Percentiles rank a stretch among this genome's conserved stretches.
phyloP scores from a whole-genome alignment of 257 asterid species.

The Nicotiana otophora region DNA sequence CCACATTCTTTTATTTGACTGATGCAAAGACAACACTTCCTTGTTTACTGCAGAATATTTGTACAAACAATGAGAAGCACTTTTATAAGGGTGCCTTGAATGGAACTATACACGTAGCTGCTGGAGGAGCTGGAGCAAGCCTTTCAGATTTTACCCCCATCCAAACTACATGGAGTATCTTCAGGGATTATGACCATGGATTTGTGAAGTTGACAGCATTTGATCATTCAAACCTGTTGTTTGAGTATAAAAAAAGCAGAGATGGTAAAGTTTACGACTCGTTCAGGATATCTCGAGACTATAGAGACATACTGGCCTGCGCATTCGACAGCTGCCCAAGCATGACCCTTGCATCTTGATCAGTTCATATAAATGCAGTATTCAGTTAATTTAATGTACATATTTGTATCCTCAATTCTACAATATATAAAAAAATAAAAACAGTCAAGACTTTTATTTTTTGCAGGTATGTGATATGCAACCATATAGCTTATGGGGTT shows the following conservation, averaged over 20 bases:
- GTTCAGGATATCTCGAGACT: conserved; percentile 71
- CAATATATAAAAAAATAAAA: not conserved
- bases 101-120: conserved; percentile 89
- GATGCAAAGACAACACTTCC: not conserved
- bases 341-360: conserved; percentile 56
- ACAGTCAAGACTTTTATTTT: not conserved
- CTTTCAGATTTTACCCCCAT: conserved; percentile 57
- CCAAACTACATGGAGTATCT: conserved; percentile 70
- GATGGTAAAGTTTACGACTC: conserved; percentile 86
- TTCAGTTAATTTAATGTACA: not conserved
- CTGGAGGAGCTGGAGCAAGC: conserved; percentile 94
- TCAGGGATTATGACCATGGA: conserved; percentile 69
- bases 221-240: conserved; percentile 72
- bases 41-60: conserved; percentile 44
- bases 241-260: conserved; percentile 84
- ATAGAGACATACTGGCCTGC: conserved; percentile 82
- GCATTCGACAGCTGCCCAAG: conserved; percentile 77
- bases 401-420: not conserved
- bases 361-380: not conserved
- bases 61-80: conserved; percentile 55
- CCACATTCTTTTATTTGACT: not conserved
- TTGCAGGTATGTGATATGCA: not conserved
- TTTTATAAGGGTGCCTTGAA: conserved; percentile 64
- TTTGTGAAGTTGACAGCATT: conserved; percentile 76
- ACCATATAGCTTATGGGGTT: not conserved